These are phyloP conservation scores for Calocybe gangraenosa DNA, from an alignment of 768 basidiomycete genomes.

Conservation along the genomic window DNA sequence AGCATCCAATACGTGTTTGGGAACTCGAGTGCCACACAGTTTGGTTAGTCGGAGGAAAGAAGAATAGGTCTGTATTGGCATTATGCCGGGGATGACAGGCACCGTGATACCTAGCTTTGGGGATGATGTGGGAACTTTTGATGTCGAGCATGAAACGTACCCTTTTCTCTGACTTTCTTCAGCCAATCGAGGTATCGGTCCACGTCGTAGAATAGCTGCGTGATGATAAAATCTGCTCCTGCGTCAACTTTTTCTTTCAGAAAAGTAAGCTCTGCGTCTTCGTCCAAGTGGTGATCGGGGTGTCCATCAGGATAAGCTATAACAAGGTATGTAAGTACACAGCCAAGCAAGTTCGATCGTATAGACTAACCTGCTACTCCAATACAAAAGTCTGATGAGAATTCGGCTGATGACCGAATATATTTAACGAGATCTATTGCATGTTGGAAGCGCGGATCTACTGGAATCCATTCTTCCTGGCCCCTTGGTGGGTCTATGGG, in stretches of 20 bases:
- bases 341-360: no score
- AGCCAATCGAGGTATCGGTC: conserved; percentile 82
- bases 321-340: conserved; percentile 10
- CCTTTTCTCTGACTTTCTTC: conserved; percentile 62
- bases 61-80: conserved; percentile 96
- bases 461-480: conserved; percentile 88
- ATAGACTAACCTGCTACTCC: conserved; percentile 81
- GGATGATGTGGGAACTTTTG: background rate
- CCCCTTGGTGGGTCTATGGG: conserved; percentile 84
- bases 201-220: conserved; percentile 97
- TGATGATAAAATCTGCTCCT: conserved; percentile 94
- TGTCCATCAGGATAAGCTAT: conserved; percentile 93
- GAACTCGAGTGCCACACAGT: conserved; percentile 79
- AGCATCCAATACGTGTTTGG: conserved; percentile 56
- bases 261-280: conserved; percentile 61
- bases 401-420: conserved; percentile 74
- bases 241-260: conserved; percentile 89
- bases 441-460: conserved; percentile 78
- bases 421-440: conserved; percentile 89
- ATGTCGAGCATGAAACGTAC: conserved; percentile 34
- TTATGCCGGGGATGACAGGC: conserved; percentile 92
- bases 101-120: conserved; percentile 67
- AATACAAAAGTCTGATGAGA: conserved; percentile 83
- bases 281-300: conserved; percentile 52
- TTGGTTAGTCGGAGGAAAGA: conserved; percentile 92